Evolutionary conservation across 2,329 filamentous ascomycete genomes (phyloP).

Genomic region (Lecanicillium sp.): DNA sequence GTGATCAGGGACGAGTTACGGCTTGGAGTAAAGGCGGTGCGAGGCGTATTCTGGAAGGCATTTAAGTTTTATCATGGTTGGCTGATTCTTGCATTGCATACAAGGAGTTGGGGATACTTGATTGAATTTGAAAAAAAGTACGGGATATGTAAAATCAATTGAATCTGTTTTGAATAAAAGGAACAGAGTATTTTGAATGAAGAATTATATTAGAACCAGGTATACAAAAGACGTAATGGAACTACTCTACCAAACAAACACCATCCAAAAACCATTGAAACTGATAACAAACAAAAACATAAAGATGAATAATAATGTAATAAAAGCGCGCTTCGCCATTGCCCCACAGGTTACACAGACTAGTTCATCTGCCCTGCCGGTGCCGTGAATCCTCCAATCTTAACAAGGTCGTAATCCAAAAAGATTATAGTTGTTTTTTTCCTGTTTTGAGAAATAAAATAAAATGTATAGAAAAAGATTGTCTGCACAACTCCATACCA

Average conservation of each 20-base stretch:
- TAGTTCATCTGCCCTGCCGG: too few relatives aligned
- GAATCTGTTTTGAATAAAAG: too few relatives aligned
- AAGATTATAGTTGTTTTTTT: background rate
- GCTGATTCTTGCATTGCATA: too few relatives aligned
- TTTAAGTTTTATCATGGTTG: conserved; percentile 6
- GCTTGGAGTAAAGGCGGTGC: conserved; percentile 54
- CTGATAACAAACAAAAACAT: too few relatives aligned
- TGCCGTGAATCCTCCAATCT: background rate
- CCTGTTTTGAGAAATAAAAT: background rate
- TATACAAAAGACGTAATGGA: background rate
- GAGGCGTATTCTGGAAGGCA: conserved; percentile 18
- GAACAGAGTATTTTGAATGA: background rate
- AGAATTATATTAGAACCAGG: background rate
- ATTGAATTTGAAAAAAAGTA: too few relatives aligned
- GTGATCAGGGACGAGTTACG: conserved; percentile 56
- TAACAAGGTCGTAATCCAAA: background rate
- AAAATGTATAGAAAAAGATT: conserved; percentile 6
- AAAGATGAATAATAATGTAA: too few relatives aligned
- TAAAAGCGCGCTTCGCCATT: too few relatives aligned
- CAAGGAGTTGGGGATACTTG: too few relatives aligned
- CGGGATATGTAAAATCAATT: too few relatives aligned
- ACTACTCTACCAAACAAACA: background rate
- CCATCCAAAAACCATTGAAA: background rate
- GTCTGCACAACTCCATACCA: conserved; percentile 3
- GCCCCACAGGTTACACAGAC: too few relatives aligned